These are phyloP conservation scores for Nemania serpens DNA, from an alignment of 2,329 filamentous ascomycete species.

Conservation along the genomic window DNA sequence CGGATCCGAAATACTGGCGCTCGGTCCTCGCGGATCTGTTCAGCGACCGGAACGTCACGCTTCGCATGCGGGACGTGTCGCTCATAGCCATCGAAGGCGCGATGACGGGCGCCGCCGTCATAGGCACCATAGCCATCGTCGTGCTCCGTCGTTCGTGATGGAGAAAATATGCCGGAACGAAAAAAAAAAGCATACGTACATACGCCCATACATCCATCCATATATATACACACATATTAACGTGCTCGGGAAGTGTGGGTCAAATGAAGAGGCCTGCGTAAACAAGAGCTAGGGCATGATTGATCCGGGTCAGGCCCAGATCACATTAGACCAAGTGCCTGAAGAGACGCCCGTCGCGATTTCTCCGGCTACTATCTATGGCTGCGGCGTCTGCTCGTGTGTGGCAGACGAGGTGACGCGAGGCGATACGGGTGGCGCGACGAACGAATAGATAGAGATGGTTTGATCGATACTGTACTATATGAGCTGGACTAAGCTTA, in stretches of 20 bases:
- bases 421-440: too few species aligned
- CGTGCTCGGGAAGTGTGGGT: too few species aligned
- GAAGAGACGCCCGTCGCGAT: neutral
- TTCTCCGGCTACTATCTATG: neutral
- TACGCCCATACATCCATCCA: too few species aligned
- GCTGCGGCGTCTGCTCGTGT: neutral
- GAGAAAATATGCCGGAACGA: slow-evolving; percentile 1
- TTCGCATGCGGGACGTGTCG: slow-evolving; percentile 73
- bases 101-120: slow-evolving; percentile 66
- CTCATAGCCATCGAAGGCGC: slow-evolving; percentile 71
- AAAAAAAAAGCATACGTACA: neutral
- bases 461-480: slow-evolving; percentile 9
- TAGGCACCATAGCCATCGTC: slow-evolving; percentile 55
- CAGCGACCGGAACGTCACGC: slow-evolving; percentile 66
- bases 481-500: neutral
- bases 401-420: neutral
- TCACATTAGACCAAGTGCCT: neutral
- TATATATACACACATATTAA: too few species aligned
- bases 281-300: too few species aligned
- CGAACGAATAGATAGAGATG: slow-evolving; percentile 1
- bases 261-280: too few species aligned
- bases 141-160: slow-evolving; percentile 30
- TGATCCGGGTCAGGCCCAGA: neutral
- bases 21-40: slow-evolving; percentile 60
- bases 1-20: slow-evolving; percentile 53